These are phyloP conservation scores for Kluyveromyces nonfermentans DNA, from an alignment of 805 yeast species.

Conservation along the genomic window DNA sequence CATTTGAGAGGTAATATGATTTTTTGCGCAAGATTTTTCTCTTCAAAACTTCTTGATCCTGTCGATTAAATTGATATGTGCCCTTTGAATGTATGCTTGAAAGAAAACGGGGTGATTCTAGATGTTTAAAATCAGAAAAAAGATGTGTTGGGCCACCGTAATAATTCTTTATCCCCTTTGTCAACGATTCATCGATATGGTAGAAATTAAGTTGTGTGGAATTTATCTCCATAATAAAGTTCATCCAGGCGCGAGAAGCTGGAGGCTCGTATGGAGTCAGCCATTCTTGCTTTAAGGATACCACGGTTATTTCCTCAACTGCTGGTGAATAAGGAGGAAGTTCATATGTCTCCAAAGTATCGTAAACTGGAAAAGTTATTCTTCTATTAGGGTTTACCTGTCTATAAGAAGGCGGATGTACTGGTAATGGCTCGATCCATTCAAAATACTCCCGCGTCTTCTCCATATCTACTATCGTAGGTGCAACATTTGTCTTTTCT, in stretches of 20 bases:
- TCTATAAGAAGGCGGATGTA: constrained; percentile 24
- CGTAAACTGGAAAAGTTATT: constrained; percentile 30
- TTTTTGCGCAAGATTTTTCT: constrained; percentile 13
- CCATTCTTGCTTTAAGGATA: constrained; percentile 66
- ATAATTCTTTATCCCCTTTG: constrained; percentile 24
- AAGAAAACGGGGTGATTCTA: constrained; percentile 7
- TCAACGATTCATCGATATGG: constrained; percentile 30
- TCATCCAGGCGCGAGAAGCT: constrained; percentile 59
- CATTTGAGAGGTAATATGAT: constrained; percentile 22
- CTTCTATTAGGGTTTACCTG: constrained; percentile 20
- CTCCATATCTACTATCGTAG: background rate
- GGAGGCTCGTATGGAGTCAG: constrained; percentile 67
- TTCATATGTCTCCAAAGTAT: constrained; percentile 27
- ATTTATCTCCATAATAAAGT: constrained; percentile 62
- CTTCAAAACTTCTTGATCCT: constrained; percentile 21
- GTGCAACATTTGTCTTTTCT: background rate
- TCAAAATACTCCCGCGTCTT: constrained; percentile 9
- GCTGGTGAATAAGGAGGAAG: constrained; percentile 66
- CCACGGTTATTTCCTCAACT: constrained; percentile 46
- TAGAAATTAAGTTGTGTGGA: constrained; percentile 79
- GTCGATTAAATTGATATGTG: constrained; percentile 19
- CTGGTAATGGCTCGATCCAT: constrained; percentile 33
- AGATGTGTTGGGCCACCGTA: constrained; percentile 15
- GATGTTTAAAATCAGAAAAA: constrained; percentile 3
- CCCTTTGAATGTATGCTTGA: constrained; percentile 11